Evolutionary conservation across 164 flowering plant species (phyloP).

Genomic region (Aristolochia californica): DNA sequence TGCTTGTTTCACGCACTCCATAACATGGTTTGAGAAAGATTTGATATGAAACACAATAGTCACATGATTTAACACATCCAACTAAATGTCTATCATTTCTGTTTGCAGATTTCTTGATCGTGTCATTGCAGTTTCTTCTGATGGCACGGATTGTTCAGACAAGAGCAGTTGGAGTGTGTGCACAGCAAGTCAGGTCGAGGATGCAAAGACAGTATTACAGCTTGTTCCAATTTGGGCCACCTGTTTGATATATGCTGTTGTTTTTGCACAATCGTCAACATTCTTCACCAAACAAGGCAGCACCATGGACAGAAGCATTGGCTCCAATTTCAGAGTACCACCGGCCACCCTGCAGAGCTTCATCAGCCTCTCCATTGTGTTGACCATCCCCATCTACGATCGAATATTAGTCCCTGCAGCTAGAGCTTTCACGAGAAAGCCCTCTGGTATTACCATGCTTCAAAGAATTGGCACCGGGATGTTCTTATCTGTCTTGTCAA

Average conservation of each 20-base stretch:
- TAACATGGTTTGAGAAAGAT: too few species aligned
- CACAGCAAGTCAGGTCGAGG: slow-evolving; percentile 2
- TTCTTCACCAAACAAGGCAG: slow-evolving; percentile 9
- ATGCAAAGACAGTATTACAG: background rate
- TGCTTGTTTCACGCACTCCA: too few species aligned
- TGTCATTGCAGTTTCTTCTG: too few species aligned
- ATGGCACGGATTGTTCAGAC: too few species aligned
- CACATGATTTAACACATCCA: too few species aligned
- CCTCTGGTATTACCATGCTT: slow-evolving; percentile 1
- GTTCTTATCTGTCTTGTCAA: background rate
- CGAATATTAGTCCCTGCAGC: slow-evolving; percentile 1
- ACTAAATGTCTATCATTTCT: too few species aligned
- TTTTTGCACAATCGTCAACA: slow-evolving; percentile 4
- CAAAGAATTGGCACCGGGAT: slow-evolving; percentile 6
- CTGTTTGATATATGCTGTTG: slow-evolving; percentile 5
- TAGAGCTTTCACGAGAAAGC: background rate
- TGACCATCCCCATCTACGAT: background rate
- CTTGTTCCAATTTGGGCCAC: slow-evolving; percentile 7
- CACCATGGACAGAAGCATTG: slow-evolving; percentile 5
- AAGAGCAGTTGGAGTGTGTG: too few species aligned
- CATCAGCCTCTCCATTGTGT: too few species aligned
- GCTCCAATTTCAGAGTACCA: background rate
- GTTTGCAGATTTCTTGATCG: too few species aligned
- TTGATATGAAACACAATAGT: too few species aligned
- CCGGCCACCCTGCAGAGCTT: too few species aligned